A percentile compares a stretch with the other conserved stretches of the same genome.
These are phyloP conservation scores for Verticillium albo-atrum DNA, from an alignment of 2,329 filamentous ascomycete genomes.

Conservation along the genomic window DNA sequence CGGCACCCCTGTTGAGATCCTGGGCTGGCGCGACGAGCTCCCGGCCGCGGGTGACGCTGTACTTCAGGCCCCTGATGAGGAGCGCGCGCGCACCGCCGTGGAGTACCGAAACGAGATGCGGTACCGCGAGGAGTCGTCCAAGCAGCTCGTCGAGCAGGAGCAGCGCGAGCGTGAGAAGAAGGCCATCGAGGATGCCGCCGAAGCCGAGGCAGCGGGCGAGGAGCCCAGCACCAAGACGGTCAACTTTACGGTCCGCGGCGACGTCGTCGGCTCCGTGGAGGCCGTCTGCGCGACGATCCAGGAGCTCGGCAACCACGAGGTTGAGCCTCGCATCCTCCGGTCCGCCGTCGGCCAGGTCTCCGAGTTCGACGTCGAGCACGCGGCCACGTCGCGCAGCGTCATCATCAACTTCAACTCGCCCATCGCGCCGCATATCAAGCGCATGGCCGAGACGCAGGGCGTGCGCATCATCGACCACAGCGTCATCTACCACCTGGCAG, in stretches of 20 bases:
- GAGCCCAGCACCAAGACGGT: constrained; percentile 48
- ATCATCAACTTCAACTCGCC: constrained; percentile 84
- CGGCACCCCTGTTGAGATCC: constrained; percentile 84
- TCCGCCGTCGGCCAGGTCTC: constrained; percentile 72
- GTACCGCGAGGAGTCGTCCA: constrained; percentile 71
- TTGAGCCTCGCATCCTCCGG: constrained; percentile 71
- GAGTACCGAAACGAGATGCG: constrained; percentile 69
- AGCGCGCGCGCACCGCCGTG: constrained; percentile 72
- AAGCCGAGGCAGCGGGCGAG: constrained; percentile 30
- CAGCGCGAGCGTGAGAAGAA: constrained; percentile 52
- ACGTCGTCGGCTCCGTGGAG: constrained; percentile 91
- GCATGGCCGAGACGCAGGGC: constrained; percentile 63
- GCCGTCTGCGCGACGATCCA: constrained; percentile 75
- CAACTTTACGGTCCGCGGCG: constrained; percentile 85
- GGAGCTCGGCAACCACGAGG: constrained; percentile 79
- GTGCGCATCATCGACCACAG: constrained; percentile 82
- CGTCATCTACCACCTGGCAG: constrained; percentile 76
- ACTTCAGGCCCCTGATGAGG: constrained; percentile 75
- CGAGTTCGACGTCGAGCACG: constrained; percentile 87
- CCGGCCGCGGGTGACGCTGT: constrained; percentile 84
- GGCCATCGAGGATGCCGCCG: constrained; percentile 28
- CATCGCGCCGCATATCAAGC: constrained; percentile 62
- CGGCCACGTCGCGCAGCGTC: constrained; percentile 67
- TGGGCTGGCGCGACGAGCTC: constrained; percentile 84
- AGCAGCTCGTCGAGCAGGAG: constrained; percentile 73